Evolutionary conservation across 140 eudicot genomes (phyloP).

Genomic region (Ambrosia hybrid): DNA sequence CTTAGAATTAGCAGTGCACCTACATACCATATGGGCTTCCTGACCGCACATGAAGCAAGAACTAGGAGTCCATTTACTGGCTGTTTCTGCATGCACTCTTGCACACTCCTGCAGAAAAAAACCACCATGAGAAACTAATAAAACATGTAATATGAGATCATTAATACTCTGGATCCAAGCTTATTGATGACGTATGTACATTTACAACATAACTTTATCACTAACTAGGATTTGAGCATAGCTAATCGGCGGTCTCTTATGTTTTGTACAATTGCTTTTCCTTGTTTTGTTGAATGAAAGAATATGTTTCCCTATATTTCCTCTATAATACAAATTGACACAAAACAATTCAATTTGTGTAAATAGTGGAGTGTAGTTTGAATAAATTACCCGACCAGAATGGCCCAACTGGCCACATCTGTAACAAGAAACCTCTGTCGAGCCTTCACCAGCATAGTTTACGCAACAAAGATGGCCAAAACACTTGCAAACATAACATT

Average conservation of each 20-base stretch:
- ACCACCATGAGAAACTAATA: slow-evolving; percentile 6
- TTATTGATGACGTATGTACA: too few relatives aligned
- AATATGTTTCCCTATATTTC: too few relatives aligned
- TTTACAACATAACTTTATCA: too few relatives aligned
- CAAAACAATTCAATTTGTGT: background rate
- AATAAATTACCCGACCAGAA: slow-evolving; percentile 58
- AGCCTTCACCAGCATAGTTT: slow-evolving; percentile 32
- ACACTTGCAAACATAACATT: slow-evolving; percentile 65
- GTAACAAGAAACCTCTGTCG: slow-evolving; percentile 58
- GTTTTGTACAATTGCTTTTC: too few relatives aligned
- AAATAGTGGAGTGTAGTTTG: background rate
- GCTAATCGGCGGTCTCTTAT: too few relatives aligned
- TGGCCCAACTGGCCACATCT: slow-evolving; percentile 74
- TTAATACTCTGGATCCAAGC: too few relatives aligned
- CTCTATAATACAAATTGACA: too few relatives aligned
- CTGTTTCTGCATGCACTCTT: slow-evolving; percentile 48
- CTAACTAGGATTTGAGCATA: too few relatives aligned
- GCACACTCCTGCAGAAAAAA: slow-evolving; percentile 57
- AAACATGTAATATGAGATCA: background rate
- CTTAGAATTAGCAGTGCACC: slow-evolving; percentile 59
- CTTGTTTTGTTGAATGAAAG: too few relatives aligned
- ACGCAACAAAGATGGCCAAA: slow-evolving; percentile 75
- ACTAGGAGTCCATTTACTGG: slow-evolving; percentile 43
- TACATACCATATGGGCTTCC: slow-evolving; percentile 74
- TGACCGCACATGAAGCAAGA: slow-evolving; percentile 72